Base-by-base conservation (phyloP, 306 rosid genomes). In the Adenanthera pavonina region DNA sequence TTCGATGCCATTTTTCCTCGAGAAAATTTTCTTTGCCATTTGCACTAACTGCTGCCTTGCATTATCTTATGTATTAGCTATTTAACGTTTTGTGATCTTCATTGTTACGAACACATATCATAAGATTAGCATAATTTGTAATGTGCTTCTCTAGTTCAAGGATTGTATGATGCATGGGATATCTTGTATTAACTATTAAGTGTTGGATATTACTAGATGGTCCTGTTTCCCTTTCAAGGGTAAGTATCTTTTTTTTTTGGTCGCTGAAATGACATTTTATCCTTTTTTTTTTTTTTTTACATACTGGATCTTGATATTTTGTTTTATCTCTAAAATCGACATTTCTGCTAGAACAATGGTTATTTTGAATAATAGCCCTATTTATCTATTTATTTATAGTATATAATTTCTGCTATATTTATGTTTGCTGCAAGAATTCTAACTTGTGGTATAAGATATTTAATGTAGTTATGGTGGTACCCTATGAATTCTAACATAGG, bases 401-500 rank as follows among this genome's bases (percentile, higher is more conserved):
- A 0, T 25, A 33, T 51, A 51, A 41, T 72, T 72, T 49, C 47
- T 35, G 56, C 35, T 64, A 38, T 36, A 15, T 15, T 36, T 66
- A 36, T 36, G 40, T 48, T 41, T 48, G 49, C 62, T 57, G 13
- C 36, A 5, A 33, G 2, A 16, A 60, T 76, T 56, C 33, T 51
- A 65, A 36, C 7, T 13, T 43, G 30, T 61, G 68, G 15, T 14
- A 60, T 30, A 13, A 25, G 16, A 51, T 66, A 40, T 64, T 30
- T 56, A 8, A 46, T 30, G 43, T 17, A 14, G 11, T 46, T 69
- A 35, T 59, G 56, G 67, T 20, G 34, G 34, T 69, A 36, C 77
- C 30, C 77, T 54, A 38, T 54, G 38, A 44, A 20, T 47, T 75
- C 64, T 7, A 57, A 48, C 67, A 68, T 51, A 48, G 68, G 59